Conservation (phyloP, 352 stramenopile genomes). For the Elongisporangium anandrum region DNA sequence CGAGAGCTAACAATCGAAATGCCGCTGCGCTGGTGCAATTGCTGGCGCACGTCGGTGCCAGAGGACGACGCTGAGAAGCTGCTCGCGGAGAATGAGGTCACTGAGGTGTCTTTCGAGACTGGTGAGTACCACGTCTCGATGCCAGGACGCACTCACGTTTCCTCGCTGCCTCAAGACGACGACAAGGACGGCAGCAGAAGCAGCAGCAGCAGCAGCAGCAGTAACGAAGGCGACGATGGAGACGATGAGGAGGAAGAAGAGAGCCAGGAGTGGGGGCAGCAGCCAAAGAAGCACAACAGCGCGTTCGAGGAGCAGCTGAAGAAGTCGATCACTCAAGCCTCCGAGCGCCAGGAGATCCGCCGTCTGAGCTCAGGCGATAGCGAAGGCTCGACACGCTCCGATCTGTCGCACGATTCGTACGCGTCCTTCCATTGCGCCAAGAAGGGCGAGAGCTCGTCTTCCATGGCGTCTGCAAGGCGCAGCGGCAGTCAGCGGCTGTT, state of each 20-base stretch:
- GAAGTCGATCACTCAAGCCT: neutral
- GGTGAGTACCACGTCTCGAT: neutral
- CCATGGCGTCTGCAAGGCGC: neutral
- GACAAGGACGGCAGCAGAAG: constrained; percentile 14
- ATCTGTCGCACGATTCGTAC: neutral
- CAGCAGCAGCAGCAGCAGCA: constrained; percentile 14
- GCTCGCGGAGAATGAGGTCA: constrained; percentile 23
- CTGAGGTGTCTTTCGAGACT: neutral
- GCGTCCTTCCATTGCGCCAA: neutral
- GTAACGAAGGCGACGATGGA: constrained; percentile 19
- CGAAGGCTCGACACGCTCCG: neutral
- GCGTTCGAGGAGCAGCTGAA: neutral
- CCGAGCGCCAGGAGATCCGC: neutral
- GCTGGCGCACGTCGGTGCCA: neutral
- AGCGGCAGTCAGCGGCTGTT: neutral
- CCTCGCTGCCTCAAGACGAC: neutral
- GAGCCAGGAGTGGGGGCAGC: constrained; percentile 3
- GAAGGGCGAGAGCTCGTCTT: neutral
- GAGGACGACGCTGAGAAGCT: constrained; percentile 28
- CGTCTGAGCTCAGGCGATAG: neutral
- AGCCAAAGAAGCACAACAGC: constrained; percentile 8
- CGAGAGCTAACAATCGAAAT: neutral
- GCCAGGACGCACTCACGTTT: neutral
- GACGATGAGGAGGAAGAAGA: constrained; percentile 11
- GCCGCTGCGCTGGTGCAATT: neutral